Evolutionary conservation across 2,329 filamentous ascomycete genomes (phyloP).

Genomic region (Clarireedia homoeocarpa): DNA sequence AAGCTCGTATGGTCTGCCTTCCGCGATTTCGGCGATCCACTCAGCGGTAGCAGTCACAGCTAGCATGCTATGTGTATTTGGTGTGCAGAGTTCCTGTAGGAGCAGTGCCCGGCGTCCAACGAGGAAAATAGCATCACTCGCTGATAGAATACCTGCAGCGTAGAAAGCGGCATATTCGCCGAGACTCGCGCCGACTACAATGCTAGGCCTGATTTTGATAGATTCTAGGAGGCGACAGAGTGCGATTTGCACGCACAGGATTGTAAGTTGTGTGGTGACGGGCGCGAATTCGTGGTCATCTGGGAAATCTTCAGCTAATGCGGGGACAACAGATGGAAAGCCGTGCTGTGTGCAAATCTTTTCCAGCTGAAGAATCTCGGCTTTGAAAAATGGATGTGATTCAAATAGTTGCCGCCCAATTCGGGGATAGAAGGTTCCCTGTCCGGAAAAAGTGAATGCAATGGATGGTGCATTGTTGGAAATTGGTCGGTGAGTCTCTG

Average conservation of each 20-base stretch:
- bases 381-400: neutral
- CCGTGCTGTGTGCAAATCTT: neutral
- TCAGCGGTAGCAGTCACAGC: slow-evolving; percentile 42
- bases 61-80: slow-evolving; percentile 58
- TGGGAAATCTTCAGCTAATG: neutral
- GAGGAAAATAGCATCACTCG: slow-evolving; percentile 61
- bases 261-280: neutral
- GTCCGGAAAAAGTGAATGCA: slow-evolving; percentile 22
- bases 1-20: neutral
- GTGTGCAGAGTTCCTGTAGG: slow-evolving; percentile 54
- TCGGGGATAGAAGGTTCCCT: neutral
- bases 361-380: neutral
- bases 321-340: neutral
- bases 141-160: slow-evolving; percentile 60
- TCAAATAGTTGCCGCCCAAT: slow-evolving; percentile 1
- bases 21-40: slow-evolving; percentile 12
- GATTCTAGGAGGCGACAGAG: neutral
- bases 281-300: neutral
- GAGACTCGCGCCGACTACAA: slow-evolving; percentile 40
- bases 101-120: slow-evolving; percentile 60
- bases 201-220: neutral
- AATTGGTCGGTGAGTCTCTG: neutral
- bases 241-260: neutral
- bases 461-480: slow-evolving; percentile 21
- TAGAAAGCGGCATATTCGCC: slow-evolving; percentile 56